These are phyloP conservation scores for Hypomyces perniciosus DNA, from an alignment of 2,329 filamentous ascomycete genomes.

Conservation along the genomic window DNA sequence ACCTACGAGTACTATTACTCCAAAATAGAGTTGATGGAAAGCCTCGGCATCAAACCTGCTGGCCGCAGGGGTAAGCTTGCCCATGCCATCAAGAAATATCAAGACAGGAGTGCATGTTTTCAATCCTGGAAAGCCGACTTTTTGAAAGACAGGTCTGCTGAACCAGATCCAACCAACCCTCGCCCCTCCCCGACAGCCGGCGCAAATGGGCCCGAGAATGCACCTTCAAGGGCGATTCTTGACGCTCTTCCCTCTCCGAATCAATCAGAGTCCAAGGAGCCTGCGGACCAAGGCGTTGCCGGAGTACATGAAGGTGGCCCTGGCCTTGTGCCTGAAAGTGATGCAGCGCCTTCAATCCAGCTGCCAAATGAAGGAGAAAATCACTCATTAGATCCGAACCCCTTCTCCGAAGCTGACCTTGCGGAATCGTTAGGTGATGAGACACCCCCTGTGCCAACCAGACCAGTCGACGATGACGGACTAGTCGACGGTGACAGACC, in stretches of 20 bases:
- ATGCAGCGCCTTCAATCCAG: background rate
- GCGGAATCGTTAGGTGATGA: background rate
- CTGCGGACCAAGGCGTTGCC: background rate
- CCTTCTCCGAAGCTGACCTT: background rate
- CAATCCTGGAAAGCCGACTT: constrained; percentile 23
- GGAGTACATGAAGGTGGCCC: background rate
- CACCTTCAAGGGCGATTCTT: background rate
- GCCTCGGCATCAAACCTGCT: constrained; percentile 51
- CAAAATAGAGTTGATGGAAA: constrained; percentile 43
- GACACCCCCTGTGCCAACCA: too few relatives aligned
- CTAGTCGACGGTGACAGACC: constrained; percentile 8
- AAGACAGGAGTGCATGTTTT: constrained; percentile 45
- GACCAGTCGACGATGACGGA: too few relatives aligned
- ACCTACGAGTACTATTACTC: constrained; percentile 46
- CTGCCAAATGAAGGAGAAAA: background rate
- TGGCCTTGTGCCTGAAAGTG: background rate
- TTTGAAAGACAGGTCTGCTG: constrained; percentile 9
- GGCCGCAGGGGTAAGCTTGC: constrained; percentile 54
- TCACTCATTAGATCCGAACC: background rate
- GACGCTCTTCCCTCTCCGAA: background rate
- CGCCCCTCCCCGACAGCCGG: background rate
- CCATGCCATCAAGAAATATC: constrained; percentile 52
- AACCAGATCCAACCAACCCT: background rate
- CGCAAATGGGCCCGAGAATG: too few relatives aligned
- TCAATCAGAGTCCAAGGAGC: background rate